Percentiles rank a stretch among this genome's conserved stretches.
These are phyloP conservation scores for Xylariaceae sp. DNA, from an alignment of 2,329 filamentous ascomycete genomes.

Conservation along the genomic window DNA sequence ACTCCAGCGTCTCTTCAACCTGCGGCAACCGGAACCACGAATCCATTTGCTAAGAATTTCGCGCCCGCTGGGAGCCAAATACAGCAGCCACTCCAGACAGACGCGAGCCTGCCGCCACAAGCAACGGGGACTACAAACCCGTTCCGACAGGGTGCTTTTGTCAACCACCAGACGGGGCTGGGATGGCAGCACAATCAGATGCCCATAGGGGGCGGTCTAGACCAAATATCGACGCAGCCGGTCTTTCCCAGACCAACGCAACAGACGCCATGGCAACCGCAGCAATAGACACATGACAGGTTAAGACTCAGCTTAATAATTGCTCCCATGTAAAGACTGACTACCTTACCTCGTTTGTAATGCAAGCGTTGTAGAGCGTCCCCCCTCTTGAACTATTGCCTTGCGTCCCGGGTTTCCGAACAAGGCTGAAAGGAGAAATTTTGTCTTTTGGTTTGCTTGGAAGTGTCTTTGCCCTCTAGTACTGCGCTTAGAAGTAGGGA, in stretches of 20 bases:
- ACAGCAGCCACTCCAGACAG: constrained; percentile 43
- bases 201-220: constrained; percentile 74
- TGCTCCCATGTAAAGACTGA: not conserved
- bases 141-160: constrained; percentile 85
- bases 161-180: constrained; percentile 81
- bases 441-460: not conserved
- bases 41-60: constrained; percentile 54
- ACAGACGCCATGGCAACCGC: constrained; percentile 59
- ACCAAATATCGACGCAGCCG: constrained; percentile 72
- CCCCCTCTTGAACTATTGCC: constrained; percentile 2
- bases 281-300: constrained; percentile 15
- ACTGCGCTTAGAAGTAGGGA: not conserved
- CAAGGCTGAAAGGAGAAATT: not conserved
- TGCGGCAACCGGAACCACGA: constrained; percentile 53
- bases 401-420: not conserved
- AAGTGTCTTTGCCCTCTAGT: not conserved
- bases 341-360: constrained; percentile 7
- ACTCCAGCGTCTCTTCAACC: constrained; percentile 43
- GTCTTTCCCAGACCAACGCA: constrained; percentile 79
- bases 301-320: not conserved
- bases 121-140: constrained; percentile 89
- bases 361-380: constrained; percentile 11
- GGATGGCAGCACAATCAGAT: constrained; percentile 81
- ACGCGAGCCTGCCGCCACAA: constrained; percentile 59
- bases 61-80: constrained; percentile 33